A percentile compares a stretch with the other conserved stretches of the same genome.
These are phyloP conservation scores for Aureobasidium lini DNA, from an alignment of 2,329 filamentous ascomycete genomes.

Conservation along the genomic window DNA sequence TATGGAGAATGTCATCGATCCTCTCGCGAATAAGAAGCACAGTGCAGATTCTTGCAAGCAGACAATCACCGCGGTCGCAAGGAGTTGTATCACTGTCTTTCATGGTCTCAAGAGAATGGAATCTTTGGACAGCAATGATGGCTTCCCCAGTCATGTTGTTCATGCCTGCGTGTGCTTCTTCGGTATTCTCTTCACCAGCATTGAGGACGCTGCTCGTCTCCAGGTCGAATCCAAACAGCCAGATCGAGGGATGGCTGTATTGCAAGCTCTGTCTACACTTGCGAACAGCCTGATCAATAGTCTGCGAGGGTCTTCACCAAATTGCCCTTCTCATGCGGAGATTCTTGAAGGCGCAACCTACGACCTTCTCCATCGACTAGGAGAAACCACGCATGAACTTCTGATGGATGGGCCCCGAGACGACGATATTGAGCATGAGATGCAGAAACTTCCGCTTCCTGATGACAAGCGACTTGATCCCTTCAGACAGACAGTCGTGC, in stretches of 20 bases:
- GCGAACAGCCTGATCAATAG: constrained; percentile 31
- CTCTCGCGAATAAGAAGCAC: constrained; percentile 14
- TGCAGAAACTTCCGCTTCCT: constrained; percentile 15
- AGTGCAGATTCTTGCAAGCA: constrained; percentile 12
- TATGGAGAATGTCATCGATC: constrained; percentile 20
- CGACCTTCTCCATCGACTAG: constrained; percentile 33
- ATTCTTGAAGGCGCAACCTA: constrained; percentile 40
- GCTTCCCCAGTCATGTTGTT: not conserved
- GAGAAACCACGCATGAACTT: constrained; percentile 31
- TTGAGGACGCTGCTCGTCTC: constrained; percentile 20
- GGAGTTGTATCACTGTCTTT: constrained; percentile 32
- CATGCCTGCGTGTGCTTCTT: constrained; percentile 15
- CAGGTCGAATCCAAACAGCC: not conserved
- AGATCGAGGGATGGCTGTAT: constrained; percentile 15
- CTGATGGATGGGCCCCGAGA: constrained; percentile 29
- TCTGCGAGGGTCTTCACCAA: constrained; percentile 22
- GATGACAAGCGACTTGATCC: constrained; percentile 21
- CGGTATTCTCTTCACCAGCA: constrained; percentile 12
- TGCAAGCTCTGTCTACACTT: constrained; percentile 19
- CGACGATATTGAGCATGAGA: constrained; percentile 20
- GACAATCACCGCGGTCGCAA: constrained; percentile 23
- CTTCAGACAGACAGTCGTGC: constrained; percentile 19
- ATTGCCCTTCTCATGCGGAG: constrained; percentile 27
- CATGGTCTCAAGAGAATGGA: constrained; percentile 23
- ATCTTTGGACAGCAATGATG: not conserved